These are phyloP conservation scores for Daldinia vernicosa DNA, from an alignment of 495 filamentous ascomycete genomes.

Conservation along the genomic window DNA sequence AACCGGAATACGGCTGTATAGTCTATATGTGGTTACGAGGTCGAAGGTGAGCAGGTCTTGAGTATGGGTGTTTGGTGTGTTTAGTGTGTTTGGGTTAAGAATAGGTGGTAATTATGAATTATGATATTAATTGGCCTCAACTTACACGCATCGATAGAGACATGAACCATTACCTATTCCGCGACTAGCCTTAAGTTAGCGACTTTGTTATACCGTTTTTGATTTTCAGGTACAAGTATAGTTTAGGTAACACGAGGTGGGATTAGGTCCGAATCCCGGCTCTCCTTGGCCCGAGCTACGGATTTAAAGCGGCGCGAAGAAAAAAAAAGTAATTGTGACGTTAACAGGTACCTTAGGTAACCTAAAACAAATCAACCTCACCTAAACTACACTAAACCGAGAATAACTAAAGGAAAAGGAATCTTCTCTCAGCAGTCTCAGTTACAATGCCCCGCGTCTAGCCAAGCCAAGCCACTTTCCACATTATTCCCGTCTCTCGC, in stretches of 20 bases:
- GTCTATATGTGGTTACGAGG: neutral
- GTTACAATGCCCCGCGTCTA: conserved; percentile 25
- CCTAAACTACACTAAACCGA: neutral
- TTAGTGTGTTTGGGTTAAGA: too few relatives aligned
- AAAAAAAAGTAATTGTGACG: neutral
- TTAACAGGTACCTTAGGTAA: too few relatives aligned
- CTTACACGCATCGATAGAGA: too few relatives aligned
- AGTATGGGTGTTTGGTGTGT: too few relatives aligned
- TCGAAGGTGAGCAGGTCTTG: too few relatives aligned
- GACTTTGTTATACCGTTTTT: too few relatives aligned
- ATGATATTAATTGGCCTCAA: too few relatives aligned
- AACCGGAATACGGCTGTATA: neutral
- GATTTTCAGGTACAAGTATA: too few relatives aligned
- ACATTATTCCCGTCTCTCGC: conserved; percentile 6
- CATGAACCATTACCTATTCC: too few relatives aligned
- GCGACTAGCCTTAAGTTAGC: too few relatives aligned
- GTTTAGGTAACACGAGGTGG: too few relatives aligned
- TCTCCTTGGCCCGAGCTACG: neutral
- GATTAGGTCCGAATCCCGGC: neutral
- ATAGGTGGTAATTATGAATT: too few relatives aligned
- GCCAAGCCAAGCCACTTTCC: conserved; percentile 25
- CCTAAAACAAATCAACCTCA: neutral
- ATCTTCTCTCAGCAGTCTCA: neutral
- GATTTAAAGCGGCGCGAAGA: neutral
- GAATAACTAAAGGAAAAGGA: neutral